Base-by-base conservation (phyloP, 2,329 filamentous ascomycete species). In the Xenoacremonium recifei region DNA sequence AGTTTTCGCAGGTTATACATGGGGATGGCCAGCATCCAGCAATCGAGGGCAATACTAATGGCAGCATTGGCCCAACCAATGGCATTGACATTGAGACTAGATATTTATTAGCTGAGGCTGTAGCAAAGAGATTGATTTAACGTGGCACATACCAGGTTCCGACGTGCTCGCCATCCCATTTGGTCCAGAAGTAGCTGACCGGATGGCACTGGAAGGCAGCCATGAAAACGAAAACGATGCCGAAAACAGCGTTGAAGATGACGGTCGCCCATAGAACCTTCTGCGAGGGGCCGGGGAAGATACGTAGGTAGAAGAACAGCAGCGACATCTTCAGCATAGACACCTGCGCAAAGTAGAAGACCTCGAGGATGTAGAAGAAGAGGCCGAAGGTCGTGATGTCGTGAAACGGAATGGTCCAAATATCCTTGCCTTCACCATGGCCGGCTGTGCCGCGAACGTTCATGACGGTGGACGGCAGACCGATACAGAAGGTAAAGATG, bases 11-110 rank as follows among this genome's bases (percentile, higher is more conserved):
- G 47, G 16, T 67, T 61, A 18, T 60, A 63, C 17, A 73, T 52
- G 0, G 71, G 70, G 1, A 73, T 49, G 1, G 55, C 61, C 33
- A 75, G 59, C 47, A 76, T 70, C 50, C 64, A 63, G 1, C 72
- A 9, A 44, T 75, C 71, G 16, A 73, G 50, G 3, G 55, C 54
- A 9, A 75, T 68, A 29, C 69, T 66, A 34, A 71, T 61, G 1
- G 52, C 55, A 0, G 71, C 70, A 23, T 72, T 67, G 16, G 63
- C 62, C 67, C 70, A 75, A 2, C 61, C 62, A 19, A 70, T 62
- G 0, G 57, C 51, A 30, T 65, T 67, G 12, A 66, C 55, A 30
- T 74, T 58, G 37, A 71, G 53, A 42, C 51, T 55, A 18, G 18
- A 6, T n/a, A 25, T 4, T 2, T 13, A 20, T 40, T 30, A 46